Evolutionary conservation across 228 moss, liverwort and hornwort species (phyloP), one percentile per base, ranked within the genome.

Genomic region (Sphagnum fallax): DNA sequence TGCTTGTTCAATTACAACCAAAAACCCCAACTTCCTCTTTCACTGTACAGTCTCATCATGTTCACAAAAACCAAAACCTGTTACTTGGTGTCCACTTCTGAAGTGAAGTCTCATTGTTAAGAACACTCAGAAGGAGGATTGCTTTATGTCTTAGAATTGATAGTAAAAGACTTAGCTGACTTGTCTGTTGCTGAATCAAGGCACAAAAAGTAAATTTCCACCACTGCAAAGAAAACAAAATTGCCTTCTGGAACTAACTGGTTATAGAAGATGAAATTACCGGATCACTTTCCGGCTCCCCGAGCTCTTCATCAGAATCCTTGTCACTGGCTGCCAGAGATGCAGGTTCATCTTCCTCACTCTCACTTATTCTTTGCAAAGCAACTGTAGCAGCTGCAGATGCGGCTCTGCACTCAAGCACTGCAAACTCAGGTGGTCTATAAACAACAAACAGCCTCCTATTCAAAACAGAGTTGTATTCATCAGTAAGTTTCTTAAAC

Each of bases 341-440:
- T 63, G 74, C 81, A 62, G 92, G 81, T 70, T 16, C 73, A 49
- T 92, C 92, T 65, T 89, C 92, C 55, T 92, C 87, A 65, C 90
- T 90, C 59, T 87, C 68, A 55, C 60, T 74, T 64, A 65, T 74
- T 65, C 13, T 65, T 65, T 84, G 83, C 61, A 84, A 75, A 73
- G 69, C 63, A 52, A 75, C 70, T 73, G 82, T 69, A 15, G 61
- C 85, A 72, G 86, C 84, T 78, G 72, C 66, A 18, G 79, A 67
- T 47, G 63, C 65, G 51, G 67, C 60, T 64, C 93, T 93, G 82
- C 49, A 61, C 10, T 50, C n/a, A 67, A 52, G 4, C 49, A 67
- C 6, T 9, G 10, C 0, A 51, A 10, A 62, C 16, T 6, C 47
- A 10, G 10, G 62, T 14, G 47, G 50, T 12, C 6, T 5, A 1